Evolutionary conservation across 768 basidiomycete genomes (phyloP).

Genomic region (Leccinum disarticulatum): DNA sequence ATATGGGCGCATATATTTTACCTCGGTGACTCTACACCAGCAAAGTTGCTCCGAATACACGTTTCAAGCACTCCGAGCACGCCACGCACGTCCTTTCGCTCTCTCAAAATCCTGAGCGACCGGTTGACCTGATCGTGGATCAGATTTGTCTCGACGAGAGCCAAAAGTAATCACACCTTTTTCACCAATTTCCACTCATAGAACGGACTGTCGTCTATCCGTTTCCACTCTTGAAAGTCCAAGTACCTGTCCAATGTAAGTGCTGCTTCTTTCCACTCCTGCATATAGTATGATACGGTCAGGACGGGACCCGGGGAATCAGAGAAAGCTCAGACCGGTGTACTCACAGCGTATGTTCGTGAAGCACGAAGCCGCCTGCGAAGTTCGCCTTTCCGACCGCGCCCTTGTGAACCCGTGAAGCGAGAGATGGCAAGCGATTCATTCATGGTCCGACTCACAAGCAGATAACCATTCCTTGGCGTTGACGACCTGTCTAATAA

Average conservation of each 20-base stretch:
- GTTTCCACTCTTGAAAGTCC: slow-evolving; percentile 90
- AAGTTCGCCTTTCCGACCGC: slow-evolving; percentile 78
- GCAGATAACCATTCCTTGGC: slow-evolving; percentile 91
- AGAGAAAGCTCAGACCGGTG: not conserved
- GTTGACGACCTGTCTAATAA: slow-evolving; percentile 91
- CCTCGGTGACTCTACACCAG: slow-evolving; percentile 85
- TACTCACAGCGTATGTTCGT: slow-evolving; percentile 63
- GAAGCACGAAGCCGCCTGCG: slow-evolving; percentile 75
- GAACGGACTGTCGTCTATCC: slow-evolving; percentile 79
- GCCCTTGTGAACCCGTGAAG: slow-evolving; percentile 50
- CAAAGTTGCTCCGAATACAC: slow-evolving; percentile 90
- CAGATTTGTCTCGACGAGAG: not conserved
- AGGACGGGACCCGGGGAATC: not conserved
- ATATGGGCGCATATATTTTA: slow-evolving; percentile 21
- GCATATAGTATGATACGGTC: not conserved
- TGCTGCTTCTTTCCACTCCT: slow-evolving; percentile 91
- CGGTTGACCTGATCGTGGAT: slow-evolving; percentile 56
- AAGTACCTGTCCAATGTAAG: slow-evolving; percentile 76
- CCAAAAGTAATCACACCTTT: slow-evolving; percentile 46
- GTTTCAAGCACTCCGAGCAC: slow-evolving; percentile 89
- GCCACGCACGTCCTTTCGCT: slow-evolving; percentile 79
- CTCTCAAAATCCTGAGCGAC: slow-evolving; percentile 69
- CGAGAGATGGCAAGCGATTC: not conserved
- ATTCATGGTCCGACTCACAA: slow-evolving; percentile 49
- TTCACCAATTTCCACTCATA: slow-evolving; percentile 89